phyloP scores from a whole-genome alignment of 768 basidiomycete species.

The Mycena polygramma region DNA sequence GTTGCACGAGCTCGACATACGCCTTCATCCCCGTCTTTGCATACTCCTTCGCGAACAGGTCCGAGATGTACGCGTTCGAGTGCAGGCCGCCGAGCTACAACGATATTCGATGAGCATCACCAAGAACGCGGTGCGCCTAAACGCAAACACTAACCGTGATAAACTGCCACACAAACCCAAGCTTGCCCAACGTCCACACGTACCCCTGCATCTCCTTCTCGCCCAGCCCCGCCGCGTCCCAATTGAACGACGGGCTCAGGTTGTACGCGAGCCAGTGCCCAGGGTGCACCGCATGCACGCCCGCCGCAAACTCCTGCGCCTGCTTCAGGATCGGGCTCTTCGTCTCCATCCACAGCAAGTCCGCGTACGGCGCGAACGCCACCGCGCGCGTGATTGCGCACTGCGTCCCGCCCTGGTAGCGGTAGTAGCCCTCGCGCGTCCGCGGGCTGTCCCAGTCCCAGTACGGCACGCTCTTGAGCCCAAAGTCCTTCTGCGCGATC shows the following conservation, averaged over 20 bases:
- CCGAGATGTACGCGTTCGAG: slow-evolving; percentile 97
- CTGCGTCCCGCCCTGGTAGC: slow-evolving; percentile 96
- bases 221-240: slow-evolving; percentile 93
- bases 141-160: slow-evolving; percentile 78
- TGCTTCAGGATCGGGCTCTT: slow-evolving; percentile 93
- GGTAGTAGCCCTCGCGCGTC: slow-evolving; percentile 96
- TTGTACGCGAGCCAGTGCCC: slow-evolving; percentile 98
- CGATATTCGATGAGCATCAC: background rate
- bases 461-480: slow-evolving; percentile 79
- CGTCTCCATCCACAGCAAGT: slow-evolving; percentile 97
- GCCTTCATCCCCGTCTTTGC: slow-evolving; percentile 99
- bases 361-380: slow-evolving; percentile 95
- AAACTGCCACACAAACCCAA: slow-evolving; percentile 99
- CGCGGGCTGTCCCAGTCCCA: slow-evolving; percentile 97
- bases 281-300: slow-evolving; percentile 86
- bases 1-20: slow-evolving; percentile 95
- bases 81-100: slow-evolving; percentile 93
- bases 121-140: background rate
- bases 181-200: slow-evolving; percentile 94
- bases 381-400: slow-evolving; percentile 93
- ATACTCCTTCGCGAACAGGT: slow-evolving; percentile 89
- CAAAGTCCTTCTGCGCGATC: slow-evolving; percentile 86
- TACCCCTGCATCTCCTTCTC: slow-evolving; percentile 88
- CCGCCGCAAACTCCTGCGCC: slow-evolving; percentile 91
- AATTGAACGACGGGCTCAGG: slow-evolving; percentile 93